Evolutionary conservation across 2,329 filamentous ascomycete genomes (phyloP).

Genomic region (Pseudogymnoascus destructans): DNA sequence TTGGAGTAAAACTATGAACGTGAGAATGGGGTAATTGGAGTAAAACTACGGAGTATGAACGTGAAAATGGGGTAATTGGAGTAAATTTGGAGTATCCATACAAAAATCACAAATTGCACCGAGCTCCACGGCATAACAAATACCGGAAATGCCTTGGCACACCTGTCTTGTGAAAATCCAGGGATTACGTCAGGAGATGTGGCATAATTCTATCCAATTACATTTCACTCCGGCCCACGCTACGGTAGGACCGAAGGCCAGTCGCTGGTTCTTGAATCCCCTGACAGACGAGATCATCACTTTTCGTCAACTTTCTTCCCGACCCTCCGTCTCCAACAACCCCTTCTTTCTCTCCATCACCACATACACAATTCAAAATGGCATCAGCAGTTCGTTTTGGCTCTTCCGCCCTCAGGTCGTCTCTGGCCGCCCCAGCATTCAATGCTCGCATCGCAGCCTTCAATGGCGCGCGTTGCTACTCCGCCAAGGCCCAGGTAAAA

Average conservation of each 20-base stretch:
- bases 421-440: slow-evolving; percentile 53
- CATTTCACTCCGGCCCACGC: background rate
- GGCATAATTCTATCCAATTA: background rate
- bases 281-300: slow-evolving; percentile 7
- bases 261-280: slow-evolving; percentile 1
- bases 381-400: slow-evolving; percentile 71
- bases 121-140: background rate
- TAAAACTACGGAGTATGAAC: slow-evolving; percentile 3
- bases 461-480: slow-evolving; percentile 81
- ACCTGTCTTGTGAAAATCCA: slow-evolving; percentile 7
- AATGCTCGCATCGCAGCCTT: slow-evolving; percentile 59
- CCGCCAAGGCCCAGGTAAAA: slow-evolving; percentile 76
- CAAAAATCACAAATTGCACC: background rate
- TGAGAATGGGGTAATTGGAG: slow-evolving; percentile 1
- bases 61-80: slow-evolving; percentile 1
- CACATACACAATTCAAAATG: slow-evolving; percentile 45
- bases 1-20: background rate
- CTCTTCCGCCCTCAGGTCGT: slow-evolving; percentile 69
- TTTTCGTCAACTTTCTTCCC: slow-evolving; percentile 4
- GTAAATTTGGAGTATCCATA: background rate
- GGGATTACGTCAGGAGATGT: slow-evolving; percentile 3
- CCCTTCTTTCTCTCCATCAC: slow-evolving; percentile 23
- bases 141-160: background rate
- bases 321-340: slow-evolving; percentile 24
- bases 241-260: background rate